Conservation (phyloP, 352 stramenopile species). For the Phytophthora megakarya region DNA sequence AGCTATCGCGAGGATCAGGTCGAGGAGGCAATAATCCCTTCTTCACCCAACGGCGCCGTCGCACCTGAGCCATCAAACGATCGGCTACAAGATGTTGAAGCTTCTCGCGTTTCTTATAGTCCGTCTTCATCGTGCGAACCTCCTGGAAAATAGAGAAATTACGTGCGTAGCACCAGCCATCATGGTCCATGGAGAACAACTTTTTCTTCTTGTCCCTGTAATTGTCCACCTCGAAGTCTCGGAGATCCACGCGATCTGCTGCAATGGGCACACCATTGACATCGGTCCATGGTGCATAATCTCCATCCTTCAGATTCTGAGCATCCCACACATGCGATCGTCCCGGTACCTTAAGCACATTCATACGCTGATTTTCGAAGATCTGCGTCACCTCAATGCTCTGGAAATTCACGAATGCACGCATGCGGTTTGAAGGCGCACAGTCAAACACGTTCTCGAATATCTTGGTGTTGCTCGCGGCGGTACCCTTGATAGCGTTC, state of each 20-base stretch:
- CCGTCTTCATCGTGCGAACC: conserved; percentile 74
- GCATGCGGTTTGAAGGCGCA: conserved; percentile 81
- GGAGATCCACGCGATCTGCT: conserved; percentile 71
- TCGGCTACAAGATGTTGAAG: conserved; percentile 87
- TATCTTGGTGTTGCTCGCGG: conserved; percentile 74
- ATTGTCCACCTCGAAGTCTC: conserved; percentile 81
- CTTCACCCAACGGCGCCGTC: conserved; percentile 78
- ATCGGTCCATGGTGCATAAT: conserved; percentile 87
- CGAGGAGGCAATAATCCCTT: conserved; percentile 52
- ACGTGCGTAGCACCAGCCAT: conserved; percentile 86
- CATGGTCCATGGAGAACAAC: conserved; percentile 86
- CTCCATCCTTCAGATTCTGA: conserved; percentile 77
- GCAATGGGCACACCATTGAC: conserved; percentile 85
- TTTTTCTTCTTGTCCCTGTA: conserved; percentile 83
- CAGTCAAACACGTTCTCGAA: conserved; percentile 88
- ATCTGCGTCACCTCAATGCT: conserved; percentile 84
- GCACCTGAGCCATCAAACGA: conserved; percentile 83
- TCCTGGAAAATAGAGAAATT: conserved; percentile 91
- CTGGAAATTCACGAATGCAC: conserved; percentile 75
- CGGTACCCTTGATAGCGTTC: conserved; percentile 58
- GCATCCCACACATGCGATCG: conserved; percentile 75
- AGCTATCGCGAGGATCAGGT: conserved; percentile 49
- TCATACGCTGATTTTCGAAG: conserved; percentile 88
- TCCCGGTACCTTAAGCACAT: conserved; percentile 71
- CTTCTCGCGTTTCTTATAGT: conserved; percentile 81